Evolutionary conservation across 2,329 filamentous ascomycete species (phyloP).

Genomic region (Hymenoscyphus repandus): DNA sequence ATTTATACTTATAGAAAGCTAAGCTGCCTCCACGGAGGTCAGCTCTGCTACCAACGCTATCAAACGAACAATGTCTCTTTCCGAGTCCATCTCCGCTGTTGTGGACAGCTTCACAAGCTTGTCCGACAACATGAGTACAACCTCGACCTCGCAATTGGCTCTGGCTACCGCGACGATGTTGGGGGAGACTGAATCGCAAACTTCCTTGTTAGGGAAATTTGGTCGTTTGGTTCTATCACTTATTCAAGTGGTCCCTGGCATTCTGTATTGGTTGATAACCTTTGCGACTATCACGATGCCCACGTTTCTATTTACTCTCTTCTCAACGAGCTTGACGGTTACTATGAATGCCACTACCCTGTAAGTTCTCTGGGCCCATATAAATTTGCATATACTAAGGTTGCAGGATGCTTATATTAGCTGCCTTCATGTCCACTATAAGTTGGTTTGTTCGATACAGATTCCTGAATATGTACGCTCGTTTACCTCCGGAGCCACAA

Average conservation of each 20-base stretch:
- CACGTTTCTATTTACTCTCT: conserved; percentile 80
- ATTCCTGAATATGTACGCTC: conserved; percentile 94
- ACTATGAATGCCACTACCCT: conserved; percentile 98
- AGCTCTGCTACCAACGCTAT: conserved; percentile 9
- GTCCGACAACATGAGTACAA: conserved; percentile 19
- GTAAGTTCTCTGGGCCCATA: conserved; percentile 43
- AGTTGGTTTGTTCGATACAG: conserved; percentile 95
- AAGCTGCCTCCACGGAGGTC: conserved; percentile 12
- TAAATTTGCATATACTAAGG: conserved; percentile 1
- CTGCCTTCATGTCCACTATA: conserved; percentile 72
- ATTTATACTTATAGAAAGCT: conserved; percentile 6
- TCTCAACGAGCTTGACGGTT: conserved; percentile 90
- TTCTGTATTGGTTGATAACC: conserved; percentile 74
- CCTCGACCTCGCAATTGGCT: conserved; percentile 13
- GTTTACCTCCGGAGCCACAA: conserved; percentile 88
- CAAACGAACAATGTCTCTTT: neutral
- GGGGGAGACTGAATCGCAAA: conserved; percentile 33
- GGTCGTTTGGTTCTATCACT: conserved; percentile 49
- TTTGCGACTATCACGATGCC: conserved; percentile 86
- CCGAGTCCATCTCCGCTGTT: conserved; percentile 14
- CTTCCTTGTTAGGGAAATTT: conserved; percentile 54
- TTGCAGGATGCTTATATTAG: conserved; percentile 66
- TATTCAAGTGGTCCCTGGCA: conserved; percentile 50
- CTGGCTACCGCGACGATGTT: conserved; percentile 14
- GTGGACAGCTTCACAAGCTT: conserved; percentile 19